Base-by-base conservation (phyloP, 495 filamentous ascomycete genomes). In the Staphylotrichum longicolle region DNA sequence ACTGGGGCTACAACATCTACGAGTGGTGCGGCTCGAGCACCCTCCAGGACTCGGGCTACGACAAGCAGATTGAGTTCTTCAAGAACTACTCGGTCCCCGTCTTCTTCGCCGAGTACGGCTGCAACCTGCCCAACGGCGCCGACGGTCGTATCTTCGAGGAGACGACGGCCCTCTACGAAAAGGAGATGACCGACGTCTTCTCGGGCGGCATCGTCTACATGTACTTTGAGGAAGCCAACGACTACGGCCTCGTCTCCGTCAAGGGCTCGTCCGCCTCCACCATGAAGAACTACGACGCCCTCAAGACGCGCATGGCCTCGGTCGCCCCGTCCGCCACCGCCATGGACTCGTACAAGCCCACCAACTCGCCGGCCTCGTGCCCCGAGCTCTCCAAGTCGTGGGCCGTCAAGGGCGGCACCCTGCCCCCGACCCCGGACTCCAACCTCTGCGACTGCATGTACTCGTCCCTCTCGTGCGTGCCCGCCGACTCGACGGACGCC, bases 1-100 rank as follows among this genome's bases (percentile, higher is more conserved):
- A 91, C 81, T 97, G 91, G 91, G 94, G 94, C 55, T 96, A 96
- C 83, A 98, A 98, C 77, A 93, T 97, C 79, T 98, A 98, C 78
- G 93, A 90, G 42, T 98, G 94, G 94, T 98, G 94, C 70, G 94
- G 94, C 52, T 70, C 90, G 53, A 93, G 87, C 61, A 83, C 80
- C 58, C 93, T 88, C 70, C 66, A 76, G 50, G 64, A 75, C 15
- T 97, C 93, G 0, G 89, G 90, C 14, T 98, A 91, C 75, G 79
- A 88, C 64, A 82, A 80, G 33, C 86, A 92, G 67, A 91, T 91
- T 42, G 75, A 86, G 44, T 91, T 95, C 76, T 98, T 96, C 77
- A 72, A 77, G 51, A 88, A 87, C 72, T 98, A 93, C 79, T 88
- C 88, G 7, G 89, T 96, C 6, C 94, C 94, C 47, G 86, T 89